Base-by-base conservation (phyloP, 1,284 basidiomycete genomes). In the Thecaphora thlaspeos region DNA sequence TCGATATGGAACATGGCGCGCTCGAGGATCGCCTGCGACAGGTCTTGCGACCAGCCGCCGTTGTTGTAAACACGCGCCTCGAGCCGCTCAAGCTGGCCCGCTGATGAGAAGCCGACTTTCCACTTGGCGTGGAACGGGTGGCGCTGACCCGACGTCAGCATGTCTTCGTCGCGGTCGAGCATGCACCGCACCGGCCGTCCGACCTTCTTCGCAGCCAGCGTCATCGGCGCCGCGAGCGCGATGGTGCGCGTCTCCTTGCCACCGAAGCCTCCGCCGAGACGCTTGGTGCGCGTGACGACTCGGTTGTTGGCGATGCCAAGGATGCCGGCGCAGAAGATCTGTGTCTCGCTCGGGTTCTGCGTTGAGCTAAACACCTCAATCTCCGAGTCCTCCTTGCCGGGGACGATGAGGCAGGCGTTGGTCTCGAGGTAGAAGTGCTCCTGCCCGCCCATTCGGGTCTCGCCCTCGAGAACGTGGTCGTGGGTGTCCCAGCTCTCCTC, bases 121-220 rank as follows among this genome's bases (percentile, higher is more conserved):
- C 77, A 80, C 43, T 68, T 57, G 34, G 68, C 69, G 38, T 69
- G 48, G 65, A 78, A 80, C 7, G 78, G 76, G 55, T 80, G 78
- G 2, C 79, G 68, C 49, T 79, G 78, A 28, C 79, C 79, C 2
- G 68, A 70, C 14, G 67, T 72, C 36, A 70, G 63, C 66, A 79
- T 79, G 51, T 79, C 78, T 43, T 75, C 77, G 58, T 78, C 73
- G 12, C 79, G 70, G 39, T 80, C 78, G 37, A 80, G 65, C 71
- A 75, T 74, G 46, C 71, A 71, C 18, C 79, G 68, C 3, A 80
- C 73, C 0, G 79, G 76, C 30, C 75, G 61, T 10, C 71, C 68
- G 9, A 61, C 45, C 50, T 78, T 77, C 41, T 70, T 62, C 7
- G 78, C 78, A 1, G 76, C 76, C 12, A 79, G 14, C 48, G 67